Conservation (phyloP, 768 basidiomycete species). For the Naganishia antarctica region DNA sequence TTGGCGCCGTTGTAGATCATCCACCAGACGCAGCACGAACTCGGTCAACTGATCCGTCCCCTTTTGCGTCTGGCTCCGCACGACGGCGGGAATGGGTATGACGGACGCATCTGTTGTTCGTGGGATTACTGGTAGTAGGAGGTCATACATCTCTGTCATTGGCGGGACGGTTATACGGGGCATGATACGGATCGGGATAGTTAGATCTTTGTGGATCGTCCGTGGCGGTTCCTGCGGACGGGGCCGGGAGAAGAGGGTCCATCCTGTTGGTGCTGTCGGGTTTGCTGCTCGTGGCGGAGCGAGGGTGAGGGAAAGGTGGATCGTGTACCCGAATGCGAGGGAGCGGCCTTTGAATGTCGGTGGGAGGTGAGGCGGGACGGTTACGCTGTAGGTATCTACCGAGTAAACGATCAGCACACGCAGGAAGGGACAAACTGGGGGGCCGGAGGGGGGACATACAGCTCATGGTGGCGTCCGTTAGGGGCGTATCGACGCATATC, state of each 20-base stretch:
- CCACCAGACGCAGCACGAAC: background rate
- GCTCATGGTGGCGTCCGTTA: too few species aligned
- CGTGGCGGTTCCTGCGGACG: conserved; percentile 47
- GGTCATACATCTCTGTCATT: background rate
- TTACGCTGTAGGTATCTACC: conserved; percentile 72
- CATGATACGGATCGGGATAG: conserved; percentile 10
- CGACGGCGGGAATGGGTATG: too few species aligned
- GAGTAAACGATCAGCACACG: conserved; percentile 75
- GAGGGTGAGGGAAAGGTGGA: conserved; percentile 73
- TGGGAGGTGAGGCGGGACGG: conserved; percentile 72
- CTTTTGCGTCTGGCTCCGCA: background rate
- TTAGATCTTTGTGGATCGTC: conserved; percentile 70
- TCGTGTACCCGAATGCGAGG: conserved; percentile 79
- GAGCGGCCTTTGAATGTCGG: conserved; percentile 84
- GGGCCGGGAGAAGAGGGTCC: background rate
- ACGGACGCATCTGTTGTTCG: background rate
- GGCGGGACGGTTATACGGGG: background rate
- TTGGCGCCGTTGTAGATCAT: background rate
- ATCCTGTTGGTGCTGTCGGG: background rate
- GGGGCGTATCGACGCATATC: conserved; percentile 68
- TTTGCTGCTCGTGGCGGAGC: conserved; percentile 51
- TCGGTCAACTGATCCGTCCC: background rate
- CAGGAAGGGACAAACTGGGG: too few species aligned
- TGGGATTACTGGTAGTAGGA: background rate
- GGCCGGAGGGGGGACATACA: too few species aligned